A percentile compares a stretch with the other conserved stretches of the same genome.
phyloP scores from a whole-genome alignment of 257 asterid genomes.

The Phtheirospermum japonicum region DNA sequence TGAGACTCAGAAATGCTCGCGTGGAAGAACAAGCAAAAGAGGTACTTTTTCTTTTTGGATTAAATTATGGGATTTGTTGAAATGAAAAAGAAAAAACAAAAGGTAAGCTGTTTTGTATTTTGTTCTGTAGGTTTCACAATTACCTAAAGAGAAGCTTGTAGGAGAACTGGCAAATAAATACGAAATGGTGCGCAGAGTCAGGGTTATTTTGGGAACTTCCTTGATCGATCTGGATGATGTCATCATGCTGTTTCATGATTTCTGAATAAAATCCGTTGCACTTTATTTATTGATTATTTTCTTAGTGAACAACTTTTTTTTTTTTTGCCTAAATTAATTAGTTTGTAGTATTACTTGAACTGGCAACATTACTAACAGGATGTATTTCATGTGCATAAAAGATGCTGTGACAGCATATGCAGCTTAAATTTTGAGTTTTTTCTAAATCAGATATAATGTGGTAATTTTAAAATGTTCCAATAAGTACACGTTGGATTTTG shows the following conservation, averaged over 20 bases:
- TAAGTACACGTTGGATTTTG: no score
- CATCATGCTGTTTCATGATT: slow-evolving; percentile 62
- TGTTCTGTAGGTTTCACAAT: slow-evolving; percentile 44
- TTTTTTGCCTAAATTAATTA: no score
- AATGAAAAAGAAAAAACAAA: not conserved
- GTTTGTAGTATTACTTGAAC: not conserved
- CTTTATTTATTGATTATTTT: not conserved
- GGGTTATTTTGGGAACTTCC: slow-evolving; percentile 55
- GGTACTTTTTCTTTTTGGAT: slow-evolving; percentile 34
- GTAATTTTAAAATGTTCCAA: no score
- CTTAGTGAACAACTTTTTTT: no score
- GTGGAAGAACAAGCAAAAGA: slow-evolving; percentile 69
- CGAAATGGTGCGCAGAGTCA: slow-evolving; percentile 33
- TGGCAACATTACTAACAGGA: no score
- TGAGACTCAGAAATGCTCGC: slow-evolving; percentile 64
- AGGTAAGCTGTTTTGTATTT: not conserved
- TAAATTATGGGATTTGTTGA: not conserved
- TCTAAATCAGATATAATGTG: no score
- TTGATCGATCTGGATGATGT: slow-evolving; percentile 67
- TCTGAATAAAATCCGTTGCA: slow-evolving; percentile 27
- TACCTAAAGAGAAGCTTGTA: slow-evolving; percentile 54
- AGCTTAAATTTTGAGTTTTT: no score
- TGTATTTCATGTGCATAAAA: no score
- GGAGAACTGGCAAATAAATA: slow-evolving; percentile 42
- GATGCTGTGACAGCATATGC: no score